Base-by-base conservation (phyloP, 768 basidiomycete genomes). In the Strobilomyces dryophilus region DNA sequence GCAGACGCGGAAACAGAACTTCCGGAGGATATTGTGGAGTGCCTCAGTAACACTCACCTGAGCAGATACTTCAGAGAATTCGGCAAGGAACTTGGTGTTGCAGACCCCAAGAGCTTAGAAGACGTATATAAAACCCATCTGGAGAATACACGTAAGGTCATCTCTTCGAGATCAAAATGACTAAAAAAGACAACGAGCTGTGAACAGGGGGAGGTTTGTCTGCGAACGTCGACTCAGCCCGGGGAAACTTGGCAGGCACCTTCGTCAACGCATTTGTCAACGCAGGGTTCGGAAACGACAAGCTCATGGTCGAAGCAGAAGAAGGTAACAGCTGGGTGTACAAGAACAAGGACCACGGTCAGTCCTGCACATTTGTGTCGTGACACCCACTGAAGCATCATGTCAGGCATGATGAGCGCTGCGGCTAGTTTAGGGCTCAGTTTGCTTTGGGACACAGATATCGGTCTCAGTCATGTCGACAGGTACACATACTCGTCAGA, bases 211-310 rank as follows among this genome's bases (percentile, higher is more conserved):
- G 84, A 29, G 79, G 82, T 24, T 74, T 85, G 12, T 80, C 85
- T 3, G 78, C 87, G 0, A 89, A 84, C 54, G 85, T 97, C 45
- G 95, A 98, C 64, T 97, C 95, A 7, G 95, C 97, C 21, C 81
- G 90, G 53, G 93, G 87, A 41, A 98, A 98, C 71, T 73, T 98
- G 53, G 95, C 97, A 0, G 91, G 93, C 4, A 97, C 95, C 1
- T 98, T 98, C 58, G 97, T 99, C 57, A 98, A 99, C 64, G 97
- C 94, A 1, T 99, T 98, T 55, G 95, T 98, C 48, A 99, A 99
- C 64, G 95, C 94, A 41, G 97, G 95, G 0, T 99, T 95, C 65
- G 94, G 93, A 21, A 99, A 99, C 67, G 97, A 99, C 70, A 98
- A 97, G 68, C 80, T 99, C 49, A 95, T 99, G 92, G 93, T 95